phyloP scores from a whole-genome alignment of 805 yeast species.

The Pichia occidentalis region DNA sequence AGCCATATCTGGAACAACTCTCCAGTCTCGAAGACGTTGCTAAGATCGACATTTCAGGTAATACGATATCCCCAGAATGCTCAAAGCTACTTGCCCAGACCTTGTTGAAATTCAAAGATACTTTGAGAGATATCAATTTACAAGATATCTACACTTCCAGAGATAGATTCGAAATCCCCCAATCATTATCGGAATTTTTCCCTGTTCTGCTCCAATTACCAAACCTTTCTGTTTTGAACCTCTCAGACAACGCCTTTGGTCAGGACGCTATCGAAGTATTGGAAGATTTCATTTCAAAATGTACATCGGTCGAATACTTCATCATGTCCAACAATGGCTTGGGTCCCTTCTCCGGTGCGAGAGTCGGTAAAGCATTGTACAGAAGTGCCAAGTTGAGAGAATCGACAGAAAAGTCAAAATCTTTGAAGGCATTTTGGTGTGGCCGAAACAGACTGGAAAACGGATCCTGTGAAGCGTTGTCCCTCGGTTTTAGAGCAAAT shows the following conservation, averaged over 20 bases:
- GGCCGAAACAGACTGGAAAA: slow-evolving; percentile 96
- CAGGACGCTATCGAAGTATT: slow-evolving; percentile 89
- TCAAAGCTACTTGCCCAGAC: slow-evolving; percentile 62
- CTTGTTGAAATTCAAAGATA: slow-evolving; percentile 35
- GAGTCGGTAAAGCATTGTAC: slow-evolving; percentile 83
- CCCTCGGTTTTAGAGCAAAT: slow-evolving; percentile 81
- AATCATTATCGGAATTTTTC: slow-evolving; percentile 63
- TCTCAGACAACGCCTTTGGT: slow-evolving; percentile 96
- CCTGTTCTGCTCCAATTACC: slow-evolving; percentile 67
- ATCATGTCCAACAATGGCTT: slow-evolving; percentile 91
- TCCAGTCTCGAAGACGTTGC: slow-evolving; percentile 32
- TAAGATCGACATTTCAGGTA: slow-evolving; percentile 80
- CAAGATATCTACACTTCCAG: slow-evolving; percentile 95
- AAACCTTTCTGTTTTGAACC: slow-evolving; percentile 64
- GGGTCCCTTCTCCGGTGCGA: slow-evolving; percentile 96
- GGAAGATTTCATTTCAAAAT: slow-evolving; percentile 69
- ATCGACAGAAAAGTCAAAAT: slow-evolving; percentile 28
- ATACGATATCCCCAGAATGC: slow-evolving; percentile 90
- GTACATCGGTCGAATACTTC: slow-evolving; percentile 75
- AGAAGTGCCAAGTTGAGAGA: slow-evolving; percentile 52
- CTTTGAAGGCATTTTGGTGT: slow-evolving; percentile 82
- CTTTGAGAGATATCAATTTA: slow-evolving; percentile 65
- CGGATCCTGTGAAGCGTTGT: slow-evolving; percentile 81
- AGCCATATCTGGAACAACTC: slow-evolving; percentile 60
- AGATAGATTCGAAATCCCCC: slow-evolving; percentile 89